phyloP scores from a whole-genome alignment of 1,284 basidiomycete genomes.

The Tilletiaria anomala region DNA sequence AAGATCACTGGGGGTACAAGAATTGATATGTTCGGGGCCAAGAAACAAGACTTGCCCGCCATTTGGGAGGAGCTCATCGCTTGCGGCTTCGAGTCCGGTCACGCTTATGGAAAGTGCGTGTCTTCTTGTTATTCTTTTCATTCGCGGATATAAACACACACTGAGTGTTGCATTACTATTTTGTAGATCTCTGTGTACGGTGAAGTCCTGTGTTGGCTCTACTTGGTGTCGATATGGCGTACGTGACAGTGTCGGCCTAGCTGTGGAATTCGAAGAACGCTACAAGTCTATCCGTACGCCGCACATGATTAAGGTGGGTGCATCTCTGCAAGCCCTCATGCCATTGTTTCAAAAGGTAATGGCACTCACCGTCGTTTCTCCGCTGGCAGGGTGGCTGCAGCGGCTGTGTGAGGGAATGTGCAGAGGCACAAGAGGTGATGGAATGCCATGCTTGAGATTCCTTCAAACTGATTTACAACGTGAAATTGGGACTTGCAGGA shows the following conservation, averaged over 20 bases:
- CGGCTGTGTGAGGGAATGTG: conserved; percentile 53
- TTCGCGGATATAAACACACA: no score
- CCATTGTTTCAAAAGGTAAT: background rate
- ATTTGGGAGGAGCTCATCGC: conserved; percentile 58
- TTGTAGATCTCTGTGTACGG: conserved; percentile 48
- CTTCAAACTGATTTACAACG: no score
- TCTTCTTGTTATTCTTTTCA: no score
- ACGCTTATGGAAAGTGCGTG: conserved; percentile 60
- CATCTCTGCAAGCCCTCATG: background rate
- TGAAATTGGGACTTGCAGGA: no score
- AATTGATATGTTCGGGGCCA: conserved; percentile 60
- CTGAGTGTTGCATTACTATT: no score
- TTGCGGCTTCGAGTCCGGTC: conserved; percentile 61
- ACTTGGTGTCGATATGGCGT: conserved; percentile 62
- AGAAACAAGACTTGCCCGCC: conserved; percentile 57
- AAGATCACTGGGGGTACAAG: conserved; percentile 46
- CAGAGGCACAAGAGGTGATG: conserved; percentile 20
- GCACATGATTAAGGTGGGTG: conserved; percentile 59
- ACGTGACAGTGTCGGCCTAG: conserved; percentile 60
- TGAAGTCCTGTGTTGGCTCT: conserved; percentile 51
- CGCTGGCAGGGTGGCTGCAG: no score
- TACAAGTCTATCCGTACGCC: conserved; percentile 58
- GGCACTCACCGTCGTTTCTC: background rate
- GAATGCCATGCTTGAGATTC: background rate
- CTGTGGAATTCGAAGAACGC: conserved; percentile 57